These are phyloP conservation scores for Boletus barrowsii DNA, from an alignment of 768 basidiomycete species.

Conservation along the genomic window DNA sequence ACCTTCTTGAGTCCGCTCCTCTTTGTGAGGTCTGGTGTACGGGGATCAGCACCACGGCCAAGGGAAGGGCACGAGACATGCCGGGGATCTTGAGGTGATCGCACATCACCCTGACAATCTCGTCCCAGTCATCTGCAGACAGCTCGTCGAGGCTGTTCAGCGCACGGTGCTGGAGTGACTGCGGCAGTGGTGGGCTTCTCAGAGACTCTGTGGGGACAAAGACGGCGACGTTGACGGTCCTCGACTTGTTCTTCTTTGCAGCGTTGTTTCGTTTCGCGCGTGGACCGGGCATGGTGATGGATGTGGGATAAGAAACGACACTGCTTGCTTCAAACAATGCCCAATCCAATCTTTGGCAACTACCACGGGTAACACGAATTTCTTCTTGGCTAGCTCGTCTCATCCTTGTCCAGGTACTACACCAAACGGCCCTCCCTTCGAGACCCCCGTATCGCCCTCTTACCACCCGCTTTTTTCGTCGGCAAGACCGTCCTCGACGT, in stretches of 20 bases:
- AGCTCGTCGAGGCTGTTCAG: conserved; percentile 21
- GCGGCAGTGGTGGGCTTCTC: neutral
- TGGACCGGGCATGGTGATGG: conserved; percentile 24
- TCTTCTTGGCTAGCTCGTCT: too few species aligned
- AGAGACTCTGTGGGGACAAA: neutral
- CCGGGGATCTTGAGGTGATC: conserved; percentile 53
- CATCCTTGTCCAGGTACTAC: conserved; percentile 55
- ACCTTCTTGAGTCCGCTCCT: conserved; percentile 62
- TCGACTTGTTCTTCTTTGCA: conserved; percentile 20
- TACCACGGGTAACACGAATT: conserved; percentile 54
- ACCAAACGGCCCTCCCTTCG: conserved; percentile 58
- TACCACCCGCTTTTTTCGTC: conserved; percentile 53
- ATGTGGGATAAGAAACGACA: neutral
- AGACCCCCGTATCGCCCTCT: conserved; percentile 64
- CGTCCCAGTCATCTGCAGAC: conserved; percentile 45
- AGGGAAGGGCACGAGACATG: conserved; percentile 15
- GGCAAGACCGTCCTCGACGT: conserved; percentile 71
- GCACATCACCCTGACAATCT: conserved; percentile 47
- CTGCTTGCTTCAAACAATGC: neutral
- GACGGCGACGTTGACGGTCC: neutral
- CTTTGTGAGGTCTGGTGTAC: conserved; percentile 47
- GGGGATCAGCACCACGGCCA: neutral
- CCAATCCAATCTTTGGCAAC: conserved; percentile 53
- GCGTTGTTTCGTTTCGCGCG: conserved; percentile 17
- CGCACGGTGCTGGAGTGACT: conserved; percentile 13